phyloP scores from a whole-genome alignment of 129 eudicot genomes.

The Flaveria linearis region DNA sequence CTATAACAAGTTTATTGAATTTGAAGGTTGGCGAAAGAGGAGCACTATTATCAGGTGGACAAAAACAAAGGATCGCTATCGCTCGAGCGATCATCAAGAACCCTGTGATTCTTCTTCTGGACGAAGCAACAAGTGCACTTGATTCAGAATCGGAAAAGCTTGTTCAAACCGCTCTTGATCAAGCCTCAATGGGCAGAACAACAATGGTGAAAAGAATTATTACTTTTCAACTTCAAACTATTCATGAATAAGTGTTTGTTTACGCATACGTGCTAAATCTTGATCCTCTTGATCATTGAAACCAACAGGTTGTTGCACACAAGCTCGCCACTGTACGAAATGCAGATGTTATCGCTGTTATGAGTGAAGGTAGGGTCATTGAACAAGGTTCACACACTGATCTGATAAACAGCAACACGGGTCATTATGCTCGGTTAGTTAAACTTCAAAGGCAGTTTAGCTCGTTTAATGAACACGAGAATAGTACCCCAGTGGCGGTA shows the following conservation, averaged over 20 bases:
- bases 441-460: constrained; percentile 77
- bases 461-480: constrained; percentile 53
- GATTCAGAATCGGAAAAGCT: constrained; percentile 87
- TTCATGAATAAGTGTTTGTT: background rate
- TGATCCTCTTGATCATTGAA: background rate
- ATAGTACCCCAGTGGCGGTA: constrained; percentile 33
- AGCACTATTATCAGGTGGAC: constrained; percentile 93
- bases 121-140: constrained; percentile 99
- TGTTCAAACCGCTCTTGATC: constrained; percentile 91
- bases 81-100: constrained; percentile 87
- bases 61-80: constrained; percentile 85
- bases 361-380: constrained; percentile 58
- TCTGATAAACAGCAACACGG: constrained; percentile 49
- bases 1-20: constrained; percentile 14
- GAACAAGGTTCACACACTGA: constrained; percentile 78
- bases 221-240: background rate
- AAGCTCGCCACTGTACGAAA: constrained; percentile 84
- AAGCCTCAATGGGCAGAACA: constrained; percentile 93
- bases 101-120: constrained; percentile 88
- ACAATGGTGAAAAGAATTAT: constrained; percentile 56
- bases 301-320: constrained; percentile 83
- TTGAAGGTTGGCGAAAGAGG: constrained; percentile 89
- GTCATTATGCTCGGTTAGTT: constrained; percentile 69
- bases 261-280: background rate
- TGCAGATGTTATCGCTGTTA: constrained; percentile 82